These are phyloP conservation scores for Suillus cothurnatus DNA, from an alignment of 768 basidiomycete species.

Conservation along the genomic window DNA sequence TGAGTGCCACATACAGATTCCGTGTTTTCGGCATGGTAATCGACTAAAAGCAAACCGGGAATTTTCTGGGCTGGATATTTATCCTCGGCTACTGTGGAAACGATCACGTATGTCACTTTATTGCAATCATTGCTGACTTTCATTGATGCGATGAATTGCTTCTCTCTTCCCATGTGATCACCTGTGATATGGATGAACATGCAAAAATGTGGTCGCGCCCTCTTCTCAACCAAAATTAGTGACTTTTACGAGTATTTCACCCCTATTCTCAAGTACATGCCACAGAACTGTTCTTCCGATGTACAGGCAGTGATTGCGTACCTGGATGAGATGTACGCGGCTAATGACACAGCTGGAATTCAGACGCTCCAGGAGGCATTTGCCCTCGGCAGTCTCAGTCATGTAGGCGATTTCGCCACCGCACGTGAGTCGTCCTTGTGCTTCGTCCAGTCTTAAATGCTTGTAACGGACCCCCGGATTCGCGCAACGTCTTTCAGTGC, in stretches of 20 bases:
- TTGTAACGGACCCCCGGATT: neutral
- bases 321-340: constrained; percentile 57
- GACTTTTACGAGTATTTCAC: constrained; percentile 54
- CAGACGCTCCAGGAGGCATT: constrained; percentile 57
- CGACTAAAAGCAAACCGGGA: constrained; percentile 35
- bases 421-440: constrained; percentile 40
- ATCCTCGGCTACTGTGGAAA: constrained; percentile 49
- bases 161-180: neutral
- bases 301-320: constrained; percentile 63
- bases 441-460: neutral
- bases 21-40: neutral
- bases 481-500: neutral
- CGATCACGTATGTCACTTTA: constrained; percentile 38
- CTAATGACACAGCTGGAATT: constrained; percentile 46
- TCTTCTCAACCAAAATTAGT: constrained; percentile 10
- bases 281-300: constrained; percentile 73
- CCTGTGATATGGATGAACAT: neutral
- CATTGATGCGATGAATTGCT: neutral
- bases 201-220: neutral
- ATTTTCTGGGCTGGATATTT: constrained; percentile 47
- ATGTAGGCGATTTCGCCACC: constrained; percentile 68
- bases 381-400: constrained; percentile 55
- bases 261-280: constrained; percentile 68
- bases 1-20: constrained; percentile 29
- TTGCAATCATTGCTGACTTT: constrained; percentile 36